Evolutionary conservation across 441 rosid species (phyloP), one percentile per base, ranked within the genome.

Genomic region (Biscutella laevigata): DNA sequence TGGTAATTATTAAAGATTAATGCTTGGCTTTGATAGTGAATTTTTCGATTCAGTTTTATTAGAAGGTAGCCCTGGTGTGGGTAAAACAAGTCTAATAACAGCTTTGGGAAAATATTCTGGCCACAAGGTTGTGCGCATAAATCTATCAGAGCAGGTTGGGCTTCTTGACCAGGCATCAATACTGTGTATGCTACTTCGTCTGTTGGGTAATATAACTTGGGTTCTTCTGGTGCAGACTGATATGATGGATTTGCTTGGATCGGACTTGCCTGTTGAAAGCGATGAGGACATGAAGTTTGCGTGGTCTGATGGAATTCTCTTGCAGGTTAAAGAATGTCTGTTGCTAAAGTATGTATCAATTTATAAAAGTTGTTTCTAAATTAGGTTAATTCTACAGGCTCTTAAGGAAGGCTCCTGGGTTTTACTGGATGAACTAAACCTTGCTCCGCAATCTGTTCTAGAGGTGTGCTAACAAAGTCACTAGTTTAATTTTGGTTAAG

Each of bases 61-160:
- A 71, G 99, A 94, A 79, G 99, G 99, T 61, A 89, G 97, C 70
- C 99, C 99, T 5, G 99, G 99, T 61, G 99, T 94, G 70, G 99
- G 99, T 58, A 94, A 94, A 75, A 94, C 99, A 55, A 94, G 97
- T 74, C 74, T 94, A 58, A 71, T 94, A 68, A 71, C 76, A 58
- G 95, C 99, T 37, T 67, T 94, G 77, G 96, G 97, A 38, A 86
- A 80, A 70, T 83, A 74, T 78, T 94, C 97, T 46, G 99, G 97
- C 49, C 97, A 94, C 66, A 84, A 76, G 72, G 99, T 94, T 60
- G 88, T 94, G 36, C 91, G 99, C 64, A 86, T 94, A 68, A 94
- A 94, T 70, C 77, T 94, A 66, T 94, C 97, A 38, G 99, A 94
- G 80, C 99, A 89, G 97, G 97, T 89, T 14, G 30, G 74, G 7